These are phyloP conservation scores for Termitomyces sp. DNA, from an alignment of 768 basidiomycete genomes.

Conservation along the genomic window DNA sequence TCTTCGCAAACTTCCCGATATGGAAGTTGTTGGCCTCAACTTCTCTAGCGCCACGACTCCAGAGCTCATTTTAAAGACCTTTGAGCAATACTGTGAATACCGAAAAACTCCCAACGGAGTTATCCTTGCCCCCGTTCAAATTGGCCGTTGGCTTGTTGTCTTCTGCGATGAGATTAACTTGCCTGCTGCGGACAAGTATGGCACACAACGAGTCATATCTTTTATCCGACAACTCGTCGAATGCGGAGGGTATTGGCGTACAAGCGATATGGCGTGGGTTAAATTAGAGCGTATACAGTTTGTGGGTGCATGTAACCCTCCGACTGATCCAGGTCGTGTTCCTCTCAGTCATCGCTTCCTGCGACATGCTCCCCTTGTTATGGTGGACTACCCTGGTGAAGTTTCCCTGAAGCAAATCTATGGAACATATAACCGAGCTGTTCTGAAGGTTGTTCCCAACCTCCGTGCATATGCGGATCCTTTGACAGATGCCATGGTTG, in stretches of 20 bases:
- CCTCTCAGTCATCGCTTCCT: slow-evolving; percentile 96
- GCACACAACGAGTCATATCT: slow-evolving; percentile 97
- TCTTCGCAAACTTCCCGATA: slow-evolving; percentile 92
- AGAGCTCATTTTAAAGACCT: slow-evolving; percentile 96
- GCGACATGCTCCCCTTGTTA: slow-evolving; percentile 93
- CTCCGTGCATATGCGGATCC: slow-evolving; percentile 90
- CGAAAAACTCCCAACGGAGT: slow-evolving; percentile 99
- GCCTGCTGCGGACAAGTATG: slow-evolving; percentile 95
- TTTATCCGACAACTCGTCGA: slow-evolving; percentile 98
- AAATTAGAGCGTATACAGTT: slow-evolving; percentile 98
- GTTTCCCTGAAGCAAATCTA: slow-evolving; percentile 97
- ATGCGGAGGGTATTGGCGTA: slow-evolving; percentile 90
- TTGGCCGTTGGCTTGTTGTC: slow-evolving; percentile 98
- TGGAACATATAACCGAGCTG: slow-evolving; percentile 93
- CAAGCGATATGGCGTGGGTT: slow-evolving; percentile 95
- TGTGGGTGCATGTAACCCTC: slow-evolving; percentile 98
- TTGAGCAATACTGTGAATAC: slow-evolving; percentile 99
- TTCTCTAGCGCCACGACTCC: slow-evolving; percentile 99
- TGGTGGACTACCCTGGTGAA: slow-evolving; percentile 99
- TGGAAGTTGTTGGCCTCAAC: slow-evolving; percentile 98
- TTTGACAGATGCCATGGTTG: slow-evolving; percentile 96
- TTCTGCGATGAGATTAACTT: slow-evolving; percentile 99
- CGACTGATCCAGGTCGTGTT: slow-evolving; percentile 98
- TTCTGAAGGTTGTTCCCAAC: slow-evolving; percentile 93
- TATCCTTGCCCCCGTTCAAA: slow-evolving; percentile 87